These are phyloP conservation scores for Starmerella riodocensis DNA, from an alignment of 805 yeast species.

Conservation along the genomic window DNA sequence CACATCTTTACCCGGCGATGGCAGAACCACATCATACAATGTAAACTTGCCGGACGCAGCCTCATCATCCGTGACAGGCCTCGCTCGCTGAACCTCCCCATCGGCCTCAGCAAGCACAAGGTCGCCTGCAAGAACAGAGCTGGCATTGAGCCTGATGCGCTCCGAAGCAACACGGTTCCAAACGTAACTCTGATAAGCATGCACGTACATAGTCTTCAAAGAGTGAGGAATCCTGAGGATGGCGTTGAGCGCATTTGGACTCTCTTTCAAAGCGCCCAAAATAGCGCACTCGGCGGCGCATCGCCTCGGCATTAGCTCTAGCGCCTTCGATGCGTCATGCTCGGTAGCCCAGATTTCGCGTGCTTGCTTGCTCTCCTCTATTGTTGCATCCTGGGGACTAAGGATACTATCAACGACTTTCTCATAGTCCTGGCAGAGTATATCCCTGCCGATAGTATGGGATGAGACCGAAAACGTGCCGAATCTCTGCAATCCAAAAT, in stretches of 20 bases:
- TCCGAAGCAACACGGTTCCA: conserved; percentile 83
- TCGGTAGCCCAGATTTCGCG: conserved; percentile 71
- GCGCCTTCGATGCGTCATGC: conserved; percentile 48
- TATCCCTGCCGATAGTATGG: conserved; percentile 63
- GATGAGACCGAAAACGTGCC: conserved; percentile 93
- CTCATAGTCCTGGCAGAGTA: conserved; percentile 65
- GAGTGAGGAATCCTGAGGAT: conserved; percentile 85
- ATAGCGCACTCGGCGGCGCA: conserved; percentile 76
- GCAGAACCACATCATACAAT: conserved; percentile 76
- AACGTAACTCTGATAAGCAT: conserved; percentile 90
- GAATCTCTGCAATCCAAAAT: conserved; percentile 96
- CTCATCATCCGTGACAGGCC: conserved; percentile 64
- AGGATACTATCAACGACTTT: conserved; percentile 65
- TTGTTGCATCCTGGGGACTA: conserved; percentile 71
- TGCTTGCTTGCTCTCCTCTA: conserved; percentile 73
- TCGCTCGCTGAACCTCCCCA: conserved; percentile 51
- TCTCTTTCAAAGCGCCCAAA: conserved; percentile 44
- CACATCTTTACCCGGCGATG: conserved; percentile 96
- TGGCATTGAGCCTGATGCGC: conserved; percentile 48
- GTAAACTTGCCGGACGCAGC: conserved; percentile 42
- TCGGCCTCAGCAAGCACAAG: conserved; percentile 25
- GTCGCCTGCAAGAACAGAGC: conserved; percentile 16
- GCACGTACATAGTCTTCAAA: conserved; percentile 86
- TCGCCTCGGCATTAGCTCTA: conserved; percentile 69
- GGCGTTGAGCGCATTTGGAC: conserved; percentile 52